These are phyloP conservation scores for Amylostereum chailletii DNA, from an alignment of 1,284 basidiomycete genomes.

Conservation along the genomic window DNA sequence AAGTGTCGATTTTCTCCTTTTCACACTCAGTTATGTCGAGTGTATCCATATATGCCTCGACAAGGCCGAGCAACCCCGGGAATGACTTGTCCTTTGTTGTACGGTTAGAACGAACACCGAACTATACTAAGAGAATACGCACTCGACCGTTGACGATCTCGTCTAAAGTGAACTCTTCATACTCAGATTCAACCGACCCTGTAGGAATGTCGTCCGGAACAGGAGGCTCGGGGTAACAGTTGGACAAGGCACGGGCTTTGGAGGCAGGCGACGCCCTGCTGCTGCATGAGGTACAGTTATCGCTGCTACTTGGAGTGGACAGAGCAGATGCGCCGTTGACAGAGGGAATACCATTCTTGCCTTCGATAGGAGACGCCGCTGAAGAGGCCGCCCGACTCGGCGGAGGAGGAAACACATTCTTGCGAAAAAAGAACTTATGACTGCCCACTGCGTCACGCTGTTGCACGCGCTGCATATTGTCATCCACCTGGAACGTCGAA, in stretches of 20 bases:
- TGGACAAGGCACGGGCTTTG: constrained; percentile 62
- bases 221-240: constrained; percentile 58
- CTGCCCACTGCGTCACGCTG: constrained; percentile 68
- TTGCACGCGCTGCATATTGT: constrained; percentile 93
- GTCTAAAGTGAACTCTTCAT: constrained; percentile 85
- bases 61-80: constrained; percentile 82
- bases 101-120: neutral
- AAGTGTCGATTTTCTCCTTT: constrained; percentile 62
- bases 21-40: constrained; percentile 70
- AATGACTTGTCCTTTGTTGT: constrained; percentile 48
- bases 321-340: neutral
- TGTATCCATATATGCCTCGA: constrained; percentile 83
- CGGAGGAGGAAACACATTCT: constrained; percentile 67
- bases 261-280: constrained; percentile 9
- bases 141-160: constrained; percentile 95
- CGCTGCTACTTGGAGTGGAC: constrained; percentile 8
- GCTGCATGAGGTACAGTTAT: constrained; percentile 13
- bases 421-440: constrained; percentile 87
- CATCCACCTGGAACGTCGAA: constrained; percentile 67
- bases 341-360: constrained; percentile 8
- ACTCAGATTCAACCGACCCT: constrained; percentile 69
- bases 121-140: constrained; percentile 2
- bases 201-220: constrained; percentile 33
- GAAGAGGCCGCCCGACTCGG: constrained; percentile 29
- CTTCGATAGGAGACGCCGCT: constrained; percentile 37